phyloP scores from a whole-genome alignment of 305 asterid genomes.

The Fraxinus albicans region DNA sequence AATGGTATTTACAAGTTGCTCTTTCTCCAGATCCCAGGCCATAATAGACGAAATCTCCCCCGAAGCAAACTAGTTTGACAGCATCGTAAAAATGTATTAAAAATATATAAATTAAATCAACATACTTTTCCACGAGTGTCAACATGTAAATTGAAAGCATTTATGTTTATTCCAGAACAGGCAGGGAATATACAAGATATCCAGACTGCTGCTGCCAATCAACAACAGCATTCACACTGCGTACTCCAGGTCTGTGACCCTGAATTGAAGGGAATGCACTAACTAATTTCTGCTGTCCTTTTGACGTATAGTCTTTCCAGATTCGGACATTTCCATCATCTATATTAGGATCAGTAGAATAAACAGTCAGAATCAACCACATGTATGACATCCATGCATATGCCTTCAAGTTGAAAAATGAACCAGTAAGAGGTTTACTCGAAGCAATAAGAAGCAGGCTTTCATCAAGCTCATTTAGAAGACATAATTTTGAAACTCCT shows the following conservation, averaged over 20 bases:
- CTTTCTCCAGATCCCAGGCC: conserved; percentile 99
- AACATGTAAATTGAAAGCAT: background rate
- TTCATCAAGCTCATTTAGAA: conserved; percentile 90
- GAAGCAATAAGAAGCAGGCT: conserved; percentile 97
- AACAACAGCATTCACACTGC: conserved; percentile 89
- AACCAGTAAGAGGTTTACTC: conserved; percentile 52
- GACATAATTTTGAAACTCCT: conserved; percentile 94
- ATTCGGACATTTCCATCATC: conserved; percentile 94
- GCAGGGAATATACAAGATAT: conserved; percentile 60
- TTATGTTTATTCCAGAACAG: conserved; percentile 4
- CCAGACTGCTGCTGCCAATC: conserved; percentile 99
- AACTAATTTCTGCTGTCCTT: conserved; percentile 80
- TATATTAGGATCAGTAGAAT: conserved; percentile 30
- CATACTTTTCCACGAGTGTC: background rate
- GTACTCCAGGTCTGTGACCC: conserved; percentile 88
- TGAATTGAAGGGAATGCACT: conserved; percentile 91
- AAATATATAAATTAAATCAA: background rate
- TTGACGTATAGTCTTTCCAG: conserved; percentile 85
- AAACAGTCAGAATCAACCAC: conserved; percentile 12
- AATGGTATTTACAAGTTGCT: conserved; percentile 78
- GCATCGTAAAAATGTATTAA: conserved; percentile 23
- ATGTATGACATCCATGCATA: background rate
- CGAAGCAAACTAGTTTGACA: conserved; percentile 63
- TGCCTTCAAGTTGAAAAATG: conserved; percentile 11
- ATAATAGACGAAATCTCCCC: conserved; percentile 87